phyloP scores from a whole-genome alignment of 208 protist species.

The Naegleria fowleri region DNA sequence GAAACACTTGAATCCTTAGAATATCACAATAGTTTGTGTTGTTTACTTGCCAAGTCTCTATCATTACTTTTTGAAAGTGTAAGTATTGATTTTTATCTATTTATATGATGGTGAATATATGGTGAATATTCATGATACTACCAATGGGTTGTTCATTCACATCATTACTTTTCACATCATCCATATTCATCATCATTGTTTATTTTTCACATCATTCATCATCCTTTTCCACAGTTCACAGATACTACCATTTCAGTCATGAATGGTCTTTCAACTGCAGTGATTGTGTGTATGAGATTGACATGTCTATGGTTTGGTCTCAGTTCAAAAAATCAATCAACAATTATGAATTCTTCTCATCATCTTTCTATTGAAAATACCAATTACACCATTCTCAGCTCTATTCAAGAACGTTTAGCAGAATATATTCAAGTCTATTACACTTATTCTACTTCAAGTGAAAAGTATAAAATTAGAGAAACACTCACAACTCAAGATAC shows the following conservation, averaged over 20 bases:
- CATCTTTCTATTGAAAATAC: background rate
- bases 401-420: background rate
- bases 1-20: background rate
- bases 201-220: too few relatives aligned
- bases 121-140: too few relatives aligned
- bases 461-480: conserved; percentile 9
- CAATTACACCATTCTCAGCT: background rate
- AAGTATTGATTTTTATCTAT: background rate
- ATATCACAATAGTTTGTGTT: background rate
- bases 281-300: background rate
- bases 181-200: too few relatives aligned
- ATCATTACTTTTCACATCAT: too few relatives aligned
- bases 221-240: too few relatives aligned
- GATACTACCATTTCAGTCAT: background rate
- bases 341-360: background rate
- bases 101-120: too few relatives aligned
- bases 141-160: too few relatives aligned
- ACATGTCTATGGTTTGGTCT: background rate
- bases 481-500: background rate
- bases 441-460: background rate
- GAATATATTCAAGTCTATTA: conserved; percentile 6
- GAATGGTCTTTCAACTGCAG: background rate
- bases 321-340: background rate
- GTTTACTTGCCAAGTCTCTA: background rate
- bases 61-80: conserved; percentile 1